Evolutionary conservation across 208 protist genomes (phyloP).

Genomic region (Trypanosoma caninum): DNA sequence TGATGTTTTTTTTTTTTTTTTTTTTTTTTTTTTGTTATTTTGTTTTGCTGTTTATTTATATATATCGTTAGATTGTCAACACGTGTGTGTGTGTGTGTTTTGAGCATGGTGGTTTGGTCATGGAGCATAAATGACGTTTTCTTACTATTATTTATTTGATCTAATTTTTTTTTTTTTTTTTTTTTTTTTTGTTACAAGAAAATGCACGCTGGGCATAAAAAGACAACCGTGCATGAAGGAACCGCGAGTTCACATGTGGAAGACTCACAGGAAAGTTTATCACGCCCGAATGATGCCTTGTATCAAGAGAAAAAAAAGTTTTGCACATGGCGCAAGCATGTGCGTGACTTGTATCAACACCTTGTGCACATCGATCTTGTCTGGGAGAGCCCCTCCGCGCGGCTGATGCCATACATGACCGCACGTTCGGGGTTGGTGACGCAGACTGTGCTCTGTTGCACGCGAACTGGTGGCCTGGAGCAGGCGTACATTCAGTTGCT

Average conservation of each 20-base stretch:
- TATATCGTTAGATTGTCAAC: too few relatives aligned
- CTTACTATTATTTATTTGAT: slow-evolving; percentile 55
- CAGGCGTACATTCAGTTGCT: slow-evolving; percentile 86
- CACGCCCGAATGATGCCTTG: slow-evolving; percentile 13
- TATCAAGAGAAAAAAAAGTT: slow-evolving; percentile 79
- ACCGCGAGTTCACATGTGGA: not conserved
- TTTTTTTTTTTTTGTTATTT: slow-evolving; percentile 20
- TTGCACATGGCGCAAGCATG: slow-evolving; percentile 89
- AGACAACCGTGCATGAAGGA: not conserved
- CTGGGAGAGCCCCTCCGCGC: slow-evolving; percentile 75
- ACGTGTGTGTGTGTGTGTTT: slow-evolving; percentile 25
- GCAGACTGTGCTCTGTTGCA: slow-evolving; percentile 73
- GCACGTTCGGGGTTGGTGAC: slow-evolving; percentile 49
- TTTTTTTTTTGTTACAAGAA: slow-evolving; percentile 8
- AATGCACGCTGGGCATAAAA: not conserved
- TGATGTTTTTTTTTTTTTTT: slow-evolving; percentile 12
- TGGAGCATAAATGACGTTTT: too few relatives aligned
- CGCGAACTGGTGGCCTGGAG: slow-evolving; percentile 77
- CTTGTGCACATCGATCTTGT: slow-evolving; percentile 86
- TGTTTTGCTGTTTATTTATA: slow-evolving; percentile 27
- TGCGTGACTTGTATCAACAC: slow-evolving; percentile 81
- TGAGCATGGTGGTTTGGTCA: too few relatives aligned
- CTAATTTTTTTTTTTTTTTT: slow-evolving; percentile 31
- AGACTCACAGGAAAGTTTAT: slow-evolving; percentile 15
- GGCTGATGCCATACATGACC: slow-evolving; percentile 83